Percentiles rank a stretch among this genome's conserved stretches.
Evolutionary conservation across 352 stramenopile genomes (phyloP).

Genomic region (Phytophthora tubulina): DNA sequence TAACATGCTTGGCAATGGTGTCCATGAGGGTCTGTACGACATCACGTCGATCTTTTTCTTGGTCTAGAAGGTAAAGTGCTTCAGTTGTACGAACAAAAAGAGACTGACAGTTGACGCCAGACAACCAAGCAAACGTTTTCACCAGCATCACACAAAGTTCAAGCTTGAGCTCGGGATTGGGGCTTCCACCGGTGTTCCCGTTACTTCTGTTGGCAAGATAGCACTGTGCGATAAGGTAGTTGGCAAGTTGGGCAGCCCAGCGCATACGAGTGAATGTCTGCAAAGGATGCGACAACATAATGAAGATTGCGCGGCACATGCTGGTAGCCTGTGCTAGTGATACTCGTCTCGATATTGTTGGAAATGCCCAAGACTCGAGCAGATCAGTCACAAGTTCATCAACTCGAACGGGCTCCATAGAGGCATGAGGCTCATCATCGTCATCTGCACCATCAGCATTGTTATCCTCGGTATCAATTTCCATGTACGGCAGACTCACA

Average conservation of each 20-base stretch:
- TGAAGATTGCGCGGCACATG: constrained; percentile 69
- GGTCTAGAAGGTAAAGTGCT: constrained; percentile 69
- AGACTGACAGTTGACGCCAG: constrained; percentile 49
- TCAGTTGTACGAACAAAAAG: constrained; percentile 67
- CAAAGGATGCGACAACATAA: constrained; percentile 76
- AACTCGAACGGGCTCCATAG: constrained; percentile 62
- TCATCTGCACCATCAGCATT: constrained; percentile 42
- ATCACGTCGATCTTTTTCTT: constrained; percentile 63
- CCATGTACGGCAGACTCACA: constrained; percentile 73
- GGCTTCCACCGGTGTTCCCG: constrained; percentile 2
- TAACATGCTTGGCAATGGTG: constrained; percentile 49
- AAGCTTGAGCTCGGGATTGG: constrained; percentile 46
- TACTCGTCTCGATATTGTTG: constrained; percentile 55
- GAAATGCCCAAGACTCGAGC: constrained; percentile 67
- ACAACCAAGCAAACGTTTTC: constrained; percentile 65
- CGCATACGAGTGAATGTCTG: constrained; percentile 63
- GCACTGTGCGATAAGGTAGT: constrained; percentile 73
- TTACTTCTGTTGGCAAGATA: constrained; percentile 57
- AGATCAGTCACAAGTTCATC: constrained; percentile 63
- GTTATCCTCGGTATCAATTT: constrained; percentile 61
- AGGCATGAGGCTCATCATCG: constrained; percentile 51
- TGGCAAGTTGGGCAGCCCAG: constrained; percentile 51
- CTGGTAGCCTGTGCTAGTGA: constrained; percentile 59
- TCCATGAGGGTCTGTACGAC: constrained; percentile 56
- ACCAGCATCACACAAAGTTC: constrained; percentile 73